A percentile compares a stretch with the other conserved stretches of the same genome.
phyloP scores from a whole-genome alignment of 2,329 filamentous ascomycete genomes.

The Colletotrichum musae region DNA sequence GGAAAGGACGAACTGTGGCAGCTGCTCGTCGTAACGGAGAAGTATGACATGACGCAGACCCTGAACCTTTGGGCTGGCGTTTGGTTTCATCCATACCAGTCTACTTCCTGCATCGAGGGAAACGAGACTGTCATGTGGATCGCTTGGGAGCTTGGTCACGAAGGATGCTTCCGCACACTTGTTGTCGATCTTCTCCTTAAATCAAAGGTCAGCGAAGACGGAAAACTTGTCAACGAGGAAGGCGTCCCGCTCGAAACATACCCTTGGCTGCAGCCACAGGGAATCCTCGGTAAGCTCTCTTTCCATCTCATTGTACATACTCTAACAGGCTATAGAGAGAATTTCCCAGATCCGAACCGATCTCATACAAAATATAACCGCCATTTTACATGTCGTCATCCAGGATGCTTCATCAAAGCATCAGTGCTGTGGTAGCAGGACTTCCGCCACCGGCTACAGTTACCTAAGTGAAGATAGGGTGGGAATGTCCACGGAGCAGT shows the following conservation, averaged over 20 bases:
- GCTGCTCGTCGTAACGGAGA: not conserved
- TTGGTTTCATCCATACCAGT: slow-evolving; percentile 3
- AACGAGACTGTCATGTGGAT: slow-evolving; percentile 1
- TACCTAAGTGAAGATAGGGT: no score
- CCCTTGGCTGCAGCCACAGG: not conserved
- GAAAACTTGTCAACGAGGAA: not conserved
- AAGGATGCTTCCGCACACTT: rapidly evolving
- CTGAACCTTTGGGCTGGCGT: not conserved
- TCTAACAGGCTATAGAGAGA: not conserved
- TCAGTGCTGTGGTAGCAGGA: no score
- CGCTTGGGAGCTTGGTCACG: slow-evolving; percentile 15
- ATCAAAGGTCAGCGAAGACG: not conserved
- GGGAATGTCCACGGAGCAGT: no score
- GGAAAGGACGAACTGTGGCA: not conserved
- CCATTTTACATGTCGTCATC: no score
- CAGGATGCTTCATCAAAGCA: no score
- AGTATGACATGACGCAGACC: slow-evolving; percentile 17
- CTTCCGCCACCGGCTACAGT: no score
- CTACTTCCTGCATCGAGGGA: not conserved
- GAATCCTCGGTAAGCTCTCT: not conserved
- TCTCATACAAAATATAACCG: not conserved
- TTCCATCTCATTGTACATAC: no score
- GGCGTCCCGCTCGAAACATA: not conserved
- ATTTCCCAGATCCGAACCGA: not conserved
- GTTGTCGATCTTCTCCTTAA: not conserved